These are phyloP conservation scores for Fusarium sp. DNA, from an alignment of 2,329 filamentous ascomycete genomes.

Conservation along the genomic window DNA sequence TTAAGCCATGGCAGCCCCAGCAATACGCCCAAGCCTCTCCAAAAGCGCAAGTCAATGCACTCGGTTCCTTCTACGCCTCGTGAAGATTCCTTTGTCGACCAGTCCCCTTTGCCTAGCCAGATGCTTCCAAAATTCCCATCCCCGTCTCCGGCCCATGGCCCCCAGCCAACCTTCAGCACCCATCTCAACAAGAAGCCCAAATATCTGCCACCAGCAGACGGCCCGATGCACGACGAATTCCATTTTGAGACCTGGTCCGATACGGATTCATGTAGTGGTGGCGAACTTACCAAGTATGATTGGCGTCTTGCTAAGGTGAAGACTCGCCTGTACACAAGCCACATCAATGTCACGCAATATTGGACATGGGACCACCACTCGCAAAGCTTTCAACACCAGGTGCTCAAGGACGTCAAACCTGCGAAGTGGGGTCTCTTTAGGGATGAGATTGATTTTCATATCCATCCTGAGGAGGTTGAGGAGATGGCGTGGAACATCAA, in stretches of 20 bases:
- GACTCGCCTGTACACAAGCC: conserved; percentile 58
- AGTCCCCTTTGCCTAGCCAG: conserved; percentile 43
- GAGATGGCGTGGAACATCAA: conserved; percentile 58
- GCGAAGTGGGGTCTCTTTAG: conserved; percentile 62
- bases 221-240: conserved; percentile 51
- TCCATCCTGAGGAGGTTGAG: conserved; percentile 59
- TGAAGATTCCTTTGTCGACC: conserved; percentile 43
- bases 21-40: conserved; percentile 41
- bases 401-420: conserved; percentile 58
- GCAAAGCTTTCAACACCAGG: conserved; percentile 63
- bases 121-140: conserved; percentile 1
- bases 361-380: conserved; percentile 61
- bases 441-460: conserved; percentile 62
- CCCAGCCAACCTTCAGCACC: conserved; percentile 22
- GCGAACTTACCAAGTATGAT: conserved; percentile 58
- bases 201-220: conserved; percentile 30
- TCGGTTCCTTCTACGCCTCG: conserved; percentile 45
- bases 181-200: conserved; percentile 45
- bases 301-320: conserved; percentile 66
- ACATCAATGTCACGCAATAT: conserved; percentile 63
- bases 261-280: conserved; percentile 61
- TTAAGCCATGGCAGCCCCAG: conserved; percentile 39
- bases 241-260: conserved; percentile 61
- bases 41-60: conserved; percentile 51
- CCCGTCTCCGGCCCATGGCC: not conserved